Conservation (phyloP, 2,329 filamentous ascomycete species). For the Fusarium illudens region DNA sequence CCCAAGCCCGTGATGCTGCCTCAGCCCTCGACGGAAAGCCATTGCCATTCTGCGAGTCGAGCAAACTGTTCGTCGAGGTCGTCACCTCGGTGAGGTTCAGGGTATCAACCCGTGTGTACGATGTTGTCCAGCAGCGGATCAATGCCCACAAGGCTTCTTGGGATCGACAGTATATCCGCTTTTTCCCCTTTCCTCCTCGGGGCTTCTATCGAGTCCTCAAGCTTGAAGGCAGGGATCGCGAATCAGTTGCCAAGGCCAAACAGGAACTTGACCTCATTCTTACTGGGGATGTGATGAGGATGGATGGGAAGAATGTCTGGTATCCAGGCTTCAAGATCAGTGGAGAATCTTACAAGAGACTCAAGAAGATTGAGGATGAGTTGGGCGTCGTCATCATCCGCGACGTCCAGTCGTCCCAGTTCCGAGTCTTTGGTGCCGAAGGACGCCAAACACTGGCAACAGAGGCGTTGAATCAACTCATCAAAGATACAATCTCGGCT, state of each 20-base stretch:
- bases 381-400: slow-evolving; percentile 15
- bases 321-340: neutral
- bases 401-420: slow-evolving; percentile 1
- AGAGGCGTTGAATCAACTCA: slow-evolving; percentile 1
- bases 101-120: slow-evolving; percentile 46
- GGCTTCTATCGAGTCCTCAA: slow-evolving; percentile 25
- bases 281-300: slow-evolving; percentile 2
- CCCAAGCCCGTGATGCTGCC: slow-evolving; percentile 48
- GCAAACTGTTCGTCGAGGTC: slow-evolving; percentile 49
- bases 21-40: slow-evolving; percentile 42
- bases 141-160: slow-evolving; percentile 41
- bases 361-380: slow-evolving; percentile 5
- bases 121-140: slow-evolving; percentile 43
- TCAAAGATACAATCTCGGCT: neutral
- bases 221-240: slow-evolving; percentile 13
- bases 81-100: slow-evolving; percentile 51
- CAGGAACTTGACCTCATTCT: slow-evolving; percentile 2
- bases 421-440: slow-evolving; percentile 12
- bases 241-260: slow-evolving; percentile 8
- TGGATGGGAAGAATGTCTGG: slow-evolving; percentile 12
- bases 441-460: neutral
- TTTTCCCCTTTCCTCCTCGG: slow-evolving; percentile 4
- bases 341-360: neutral
- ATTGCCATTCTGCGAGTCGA: slow-evolving; percentile 44
- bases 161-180: slow-evolving; percentile 37